These are phyloP conservation scores for Curvularia verruculosa DNA, from an alignment of 2,329 filamentous ascomycete genomes.

Conservation along the genomic window DNA sequence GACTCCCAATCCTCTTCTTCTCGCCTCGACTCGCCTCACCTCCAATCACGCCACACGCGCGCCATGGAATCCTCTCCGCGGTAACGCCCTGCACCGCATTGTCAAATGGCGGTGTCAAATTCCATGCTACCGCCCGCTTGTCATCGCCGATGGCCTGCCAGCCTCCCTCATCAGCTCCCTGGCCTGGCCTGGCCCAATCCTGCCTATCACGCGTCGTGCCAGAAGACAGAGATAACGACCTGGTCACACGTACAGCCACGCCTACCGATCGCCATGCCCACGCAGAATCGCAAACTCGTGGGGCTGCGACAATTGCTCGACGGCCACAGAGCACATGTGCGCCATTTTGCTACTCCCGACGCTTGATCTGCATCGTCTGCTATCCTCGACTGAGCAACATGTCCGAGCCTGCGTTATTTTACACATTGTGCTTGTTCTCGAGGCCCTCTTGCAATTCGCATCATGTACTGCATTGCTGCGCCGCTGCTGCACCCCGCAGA, in stretches of 20 bases:
- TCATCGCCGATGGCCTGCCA: slow-evolving; percentile 12
- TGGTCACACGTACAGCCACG: slow-evolving; percentile 17
- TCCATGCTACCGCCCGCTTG: slow-evolving; percentile 4
- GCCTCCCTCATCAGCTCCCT: neutral
- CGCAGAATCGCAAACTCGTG: slow-evolving; percentile 19
- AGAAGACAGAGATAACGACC: slow-evolving; percentile 11
- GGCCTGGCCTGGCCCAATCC: too few species aligned
- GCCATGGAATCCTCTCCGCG: neutral
- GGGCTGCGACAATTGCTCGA: slow-evolving; percentile 2
- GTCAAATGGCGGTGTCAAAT: slow-evolving; percentile 16
- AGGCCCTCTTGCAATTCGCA: neutral
- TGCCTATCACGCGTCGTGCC: neutral
- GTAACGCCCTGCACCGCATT: slow-evolving; percentile 6
- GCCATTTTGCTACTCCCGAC: neutral
- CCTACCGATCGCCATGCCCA: slow-evolving; percentile 13
- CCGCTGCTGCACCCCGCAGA: neutral
- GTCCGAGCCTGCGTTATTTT: neutral
- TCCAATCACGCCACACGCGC: neutral
- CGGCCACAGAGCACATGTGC: neutral
- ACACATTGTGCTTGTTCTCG: neutral
- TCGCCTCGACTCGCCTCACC: neutral
- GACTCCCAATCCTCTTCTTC: neutral
- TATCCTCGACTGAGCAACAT: neutral
- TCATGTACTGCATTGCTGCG: neutral
- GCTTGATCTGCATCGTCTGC: neutral